phyloP scores from a whole-genome alignment of 1,284 basidiomycete genomes.

The Polyporus tsugae region DNA sequence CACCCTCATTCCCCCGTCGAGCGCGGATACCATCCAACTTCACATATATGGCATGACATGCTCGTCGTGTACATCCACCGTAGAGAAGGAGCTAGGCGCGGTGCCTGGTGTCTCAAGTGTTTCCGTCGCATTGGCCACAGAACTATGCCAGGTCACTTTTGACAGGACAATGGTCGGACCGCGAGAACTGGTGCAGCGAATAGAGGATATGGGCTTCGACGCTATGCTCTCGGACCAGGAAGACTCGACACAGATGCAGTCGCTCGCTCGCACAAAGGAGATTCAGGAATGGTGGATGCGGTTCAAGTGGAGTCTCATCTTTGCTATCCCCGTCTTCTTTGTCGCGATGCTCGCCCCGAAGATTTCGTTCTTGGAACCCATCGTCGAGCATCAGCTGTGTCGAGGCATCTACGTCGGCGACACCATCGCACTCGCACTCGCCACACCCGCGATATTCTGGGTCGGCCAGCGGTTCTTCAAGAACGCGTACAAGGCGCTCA shows the following conservation, averaged over 20 bases:
- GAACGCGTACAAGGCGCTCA: constrained; percentile 90
- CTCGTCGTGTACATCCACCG: constrained; percentile 80
- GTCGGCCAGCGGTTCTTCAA: constrained; percentile 90
- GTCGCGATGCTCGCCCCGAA: constrained; percentile 90
- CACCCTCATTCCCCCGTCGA: constrained; percentile 68
- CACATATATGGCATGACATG: constrained; percentile 94
- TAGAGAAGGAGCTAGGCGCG: constrained; percentile 75
- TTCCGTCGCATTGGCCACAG: constrained; percentile 77
- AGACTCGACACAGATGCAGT: constrained; percentile 89
- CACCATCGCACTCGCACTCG: constrained; percentile 82
- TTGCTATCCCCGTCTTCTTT: constrained; percentile 94
- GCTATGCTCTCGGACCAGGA: constrained; percentile 86
- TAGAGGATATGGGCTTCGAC: constrained; percentile 92
- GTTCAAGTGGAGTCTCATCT: constrained; percentile 78
- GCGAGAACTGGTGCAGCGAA: constrained; percentile 85
- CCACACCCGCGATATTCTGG: constrained; percentile 95
- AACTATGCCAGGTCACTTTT: constrained; percentile 80
- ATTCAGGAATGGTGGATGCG: constrained; percentile 90
- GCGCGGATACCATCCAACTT: constrained; percentile 74
- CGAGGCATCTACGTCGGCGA: constrained; percentile 87
- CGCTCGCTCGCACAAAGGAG: constrained; percentile 92
- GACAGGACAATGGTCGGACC: constrained; percentile 80
- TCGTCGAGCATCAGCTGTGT: constrained; percentile 60
- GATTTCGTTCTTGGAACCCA: constrained; percentile 62
- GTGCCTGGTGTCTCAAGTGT: constrained; percentile 83